Conservation (phyloP, 495 filamentous ascomycete genomes). For the Cercophora newfieldiana region DNA sequence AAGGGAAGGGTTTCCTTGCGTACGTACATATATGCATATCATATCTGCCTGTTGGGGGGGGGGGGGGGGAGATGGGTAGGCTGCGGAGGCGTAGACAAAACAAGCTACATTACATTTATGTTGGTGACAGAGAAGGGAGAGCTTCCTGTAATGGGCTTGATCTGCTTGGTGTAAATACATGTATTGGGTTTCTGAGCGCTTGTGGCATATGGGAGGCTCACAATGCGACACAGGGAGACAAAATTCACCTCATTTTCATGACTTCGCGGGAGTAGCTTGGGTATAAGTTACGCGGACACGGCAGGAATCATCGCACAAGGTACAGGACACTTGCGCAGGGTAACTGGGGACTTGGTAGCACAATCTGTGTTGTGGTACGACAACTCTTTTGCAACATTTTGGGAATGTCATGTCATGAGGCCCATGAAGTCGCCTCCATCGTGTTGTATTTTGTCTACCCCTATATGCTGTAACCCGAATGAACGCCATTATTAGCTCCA, state of each 20-base stretch:
- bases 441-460: slow-evolving; percentile 16
- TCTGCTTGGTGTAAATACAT: neutral
- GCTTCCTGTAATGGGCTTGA: neutral
- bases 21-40: neutral
- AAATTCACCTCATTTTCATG: neutral
- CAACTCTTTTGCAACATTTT: neutral
- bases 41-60: neutral
- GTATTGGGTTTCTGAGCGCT: neutral
- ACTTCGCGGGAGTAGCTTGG: neutral
- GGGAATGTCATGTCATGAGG: neutral
- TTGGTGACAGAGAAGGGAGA: neutral
- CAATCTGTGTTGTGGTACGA: neutral
- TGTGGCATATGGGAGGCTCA: neutral
- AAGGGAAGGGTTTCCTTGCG: neutral
- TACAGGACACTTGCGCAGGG: neutral
- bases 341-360: neutral
- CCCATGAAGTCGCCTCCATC: neutral
- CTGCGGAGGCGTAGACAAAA: neutral
- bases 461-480: slow-evolving; percentile 5
- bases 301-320: neutral
- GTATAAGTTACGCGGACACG: neutral
- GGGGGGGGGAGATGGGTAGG: neutral
- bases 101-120: neutral
- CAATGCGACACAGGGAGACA: neutral
- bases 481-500: neutral